A percentile compares a stretch with the other conserved stretches of the same genome.
phyloP scores from a whole-genome alignment of 176 grass and related monocot genomes.

The Thinopyrum elongatum region DNA sequence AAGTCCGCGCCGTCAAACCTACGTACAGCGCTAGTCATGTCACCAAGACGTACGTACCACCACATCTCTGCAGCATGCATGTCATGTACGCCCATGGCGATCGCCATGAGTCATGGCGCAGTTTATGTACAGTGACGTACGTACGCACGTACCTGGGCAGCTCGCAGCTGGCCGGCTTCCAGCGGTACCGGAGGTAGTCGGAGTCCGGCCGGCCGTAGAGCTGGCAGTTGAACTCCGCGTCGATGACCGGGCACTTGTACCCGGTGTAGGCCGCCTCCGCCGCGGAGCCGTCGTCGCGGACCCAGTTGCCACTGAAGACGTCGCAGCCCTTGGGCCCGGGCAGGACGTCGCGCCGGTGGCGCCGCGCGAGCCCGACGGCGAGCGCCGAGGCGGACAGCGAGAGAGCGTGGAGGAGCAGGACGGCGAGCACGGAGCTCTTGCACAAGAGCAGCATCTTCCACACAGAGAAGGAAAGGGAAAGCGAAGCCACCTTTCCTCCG shows the following conservation, averaged over 20 bases:
- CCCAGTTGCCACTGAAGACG: slow-evolving; percentile 77
- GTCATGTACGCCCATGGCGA: background rate
- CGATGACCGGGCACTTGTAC: slow-evolving; percentile 66
- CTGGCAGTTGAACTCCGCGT: slow-evolving; percentile 91
- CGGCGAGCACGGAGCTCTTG: slow-evolving; percentile 12
- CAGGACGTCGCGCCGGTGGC: slow-evolving; percentile 32
- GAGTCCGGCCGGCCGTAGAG: slow-evolving; percentile 84
- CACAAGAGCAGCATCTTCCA: slow-evolving; percentile 18
- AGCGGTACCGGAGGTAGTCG: slow-evolving; percentile 72
- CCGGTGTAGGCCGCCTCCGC: slow-evolving; percentile 56
- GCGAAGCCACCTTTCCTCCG: background rate
- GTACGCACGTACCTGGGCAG: slow-evolving; percentile 48
- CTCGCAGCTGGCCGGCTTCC: slow-evolving; percentile 70
- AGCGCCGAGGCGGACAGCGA: slow-evolving; percentile 27
- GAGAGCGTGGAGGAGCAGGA: slow-evolving; percentile 17
- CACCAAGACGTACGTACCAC: background rate
- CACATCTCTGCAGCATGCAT: background rate
- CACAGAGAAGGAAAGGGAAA: background rate
- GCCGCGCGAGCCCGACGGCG: slow-evolving; percentile 15
- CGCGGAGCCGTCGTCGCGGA: slow-evolving; percentile 40
- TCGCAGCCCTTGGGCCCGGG: slow-evolving; percentile 45
- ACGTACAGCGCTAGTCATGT: background rate
- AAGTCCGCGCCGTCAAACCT: slow-evolving; percentile 81
- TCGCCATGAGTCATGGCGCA: background rate
- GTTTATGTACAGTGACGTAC: background rate